Conservation (phyloP, 2,329 filamentous ascomycete genomes). For the Penicillium sp. region DNA sequence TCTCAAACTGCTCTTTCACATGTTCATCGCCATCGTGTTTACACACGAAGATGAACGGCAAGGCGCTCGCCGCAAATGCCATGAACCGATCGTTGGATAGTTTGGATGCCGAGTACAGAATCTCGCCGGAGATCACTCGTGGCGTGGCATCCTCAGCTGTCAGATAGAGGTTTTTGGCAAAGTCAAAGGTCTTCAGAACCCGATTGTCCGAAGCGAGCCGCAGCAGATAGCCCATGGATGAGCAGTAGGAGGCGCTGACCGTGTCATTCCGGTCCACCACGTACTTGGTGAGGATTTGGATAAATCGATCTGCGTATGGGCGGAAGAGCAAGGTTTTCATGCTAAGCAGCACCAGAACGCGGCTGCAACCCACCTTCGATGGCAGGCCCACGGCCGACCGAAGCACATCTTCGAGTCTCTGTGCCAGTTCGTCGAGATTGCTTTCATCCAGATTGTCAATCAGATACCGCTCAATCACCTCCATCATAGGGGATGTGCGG, state of each 20-base stretch:
- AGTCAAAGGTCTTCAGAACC: slow-evolving; percentile 53
- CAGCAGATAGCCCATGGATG: slow-evolving; percentile 80
- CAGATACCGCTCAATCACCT: slow-evolving; percentile 78
- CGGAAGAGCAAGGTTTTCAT: slow-evolving; percentile 73
- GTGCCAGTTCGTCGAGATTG: slow-evolving; percentile 72
- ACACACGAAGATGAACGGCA: slow-evolving; percentile 85
- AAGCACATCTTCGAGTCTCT: slow-evolving; percentile 72
- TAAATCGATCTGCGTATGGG: slow-evolving; percentile 70
- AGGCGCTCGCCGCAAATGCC: slow-evolving; percentile 66
- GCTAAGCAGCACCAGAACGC: slow-evolving; percentile 78
- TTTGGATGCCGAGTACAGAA: slow-evolving; percentile 79
- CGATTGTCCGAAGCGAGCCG: slow-evolving; percentile 60
- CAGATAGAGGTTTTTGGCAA: slow-evolving; percentile 71
- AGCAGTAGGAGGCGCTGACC: slow-evolving; percentile 84
- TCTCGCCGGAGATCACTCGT: slow-evolving; percentile 74
- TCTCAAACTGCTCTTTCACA: slow-evolving; percentile 73
- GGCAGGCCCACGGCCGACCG: slow-evolving; percentile 86
- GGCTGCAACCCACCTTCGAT: slow-evolving; percentile 86
- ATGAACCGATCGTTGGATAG: slow-evolving; percentile 86
- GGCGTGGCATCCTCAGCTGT: slow-evolving; percentile 72
- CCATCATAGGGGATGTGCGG: slow-evolving; percentile 82
- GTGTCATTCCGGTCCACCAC: slow-evolving; percentile 91
- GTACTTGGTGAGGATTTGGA: slow-evolving; percentile 75
- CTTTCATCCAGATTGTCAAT: slow-evolving; percentile 76
- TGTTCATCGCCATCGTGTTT: slow-evolving; percentile 82